Conservation (phyloP, 306 rosid species). For the Vicia faba region DNA sequence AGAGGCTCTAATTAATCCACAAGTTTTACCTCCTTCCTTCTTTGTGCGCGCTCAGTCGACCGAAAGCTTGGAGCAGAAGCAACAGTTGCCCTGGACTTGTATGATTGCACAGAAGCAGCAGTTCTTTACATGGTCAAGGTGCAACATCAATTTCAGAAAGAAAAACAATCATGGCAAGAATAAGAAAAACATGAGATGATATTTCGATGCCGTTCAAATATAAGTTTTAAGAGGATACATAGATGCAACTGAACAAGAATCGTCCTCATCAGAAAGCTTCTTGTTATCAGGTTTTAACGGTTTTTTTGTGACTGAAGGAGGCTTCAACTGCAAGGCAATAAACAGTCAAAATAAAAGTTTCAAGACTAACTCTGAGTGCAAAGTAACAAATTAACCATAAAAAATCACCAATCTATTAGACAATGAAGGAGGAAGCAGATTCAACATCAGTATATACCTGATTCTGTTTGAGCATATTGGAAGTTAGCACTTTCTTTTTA, state of each 20-base stretch:
- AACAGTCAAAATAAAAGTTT: constrained; percentile 29
- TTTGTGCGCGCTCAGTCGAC: constrained; percentile 84
- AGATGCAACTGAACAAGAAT: constrained; percentile 81
- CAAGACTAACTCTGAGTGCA: constrained; percentile 12
- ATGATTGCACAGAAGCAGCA: constrained; percentile 51
- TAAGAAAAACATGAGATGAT: constrained; percentile 23
- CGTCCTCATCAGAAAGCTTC: constrained; percentile 91
- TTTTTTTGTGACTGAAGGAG: constrained; percentile 57
- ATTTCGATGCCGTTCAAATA: constrained; percentile 1
- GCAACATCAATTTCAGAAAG: constrained; percentile 36
- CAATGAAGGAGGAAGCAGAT: constrained; percentile 17
- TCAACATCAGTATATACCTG: constrained; percentile 57
- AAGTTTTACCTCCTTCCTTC: constrained; percentile 79
- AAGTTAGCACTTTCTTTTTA: constrained; percentile 47
- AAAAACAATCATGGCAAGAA: constrained; percentile 20
- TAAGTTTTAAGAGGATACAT: constrained; percentile 65
- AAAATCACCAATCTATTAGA: constrained; percentile 4
- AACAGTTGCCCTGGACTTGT: constrained; percentile 56
- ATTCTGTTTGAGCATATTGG: constrained; percentile 59
- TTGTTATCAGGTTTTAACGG: constrained; percentile 79
- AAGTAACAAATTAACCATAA: constrained; percentile 24
- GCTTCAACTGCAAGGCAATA: constrained; percentile 60
- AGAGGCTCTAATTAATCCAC: constrained; percentile 15
- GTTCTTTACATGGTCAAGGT: constrained; percentile 59
- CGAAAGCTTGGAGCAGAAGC: constrained; percentile 83